These are phyloP conservation scores for Solanum arcanum DNA, from an alignment of 257 asterid genomes.

Conservation along the genomic window DNA sequence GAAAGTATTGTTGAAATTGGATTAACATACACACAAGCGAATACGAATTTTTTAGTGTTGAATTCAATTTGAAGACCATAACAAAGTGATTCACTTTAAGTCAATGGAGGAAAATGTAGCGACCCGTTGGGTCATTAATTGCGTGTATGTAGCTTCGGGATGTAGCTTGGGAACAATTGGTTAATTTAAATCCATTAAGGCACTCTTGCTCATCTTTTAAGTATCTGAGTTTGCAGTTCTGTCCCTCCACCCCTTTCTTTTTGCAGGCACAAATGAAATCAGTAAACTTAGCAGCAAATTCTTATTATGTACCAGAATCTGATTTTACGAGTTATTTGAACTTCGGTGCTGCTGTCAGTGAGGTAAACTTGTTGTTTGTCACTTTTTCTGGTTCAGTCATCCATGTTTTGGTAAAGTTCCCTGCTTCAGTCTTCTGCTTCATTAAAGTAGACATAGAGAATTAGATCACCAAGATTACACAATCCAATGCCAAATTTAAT, in stretches of 20 bases:
- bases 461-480: neutral
- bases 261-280: slow-evolving; percentile 37
- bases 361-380: slow-evolving; percentile 26
- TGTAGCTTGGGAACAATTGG: neutral
- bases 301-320: slow-evolving; percentile 39
- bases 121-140: neutral
- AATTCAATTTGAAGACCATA: neutral
- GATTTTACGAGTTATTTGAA: slow-evolving; percentile 29
- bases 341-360: slow-evolving; percentile 70
- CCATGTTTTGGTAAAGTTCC: neutral
- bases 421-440: neutral
- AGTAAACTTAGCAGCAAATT: slow-evolving; percentile 42
- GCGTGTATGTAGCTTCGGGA: neutral
- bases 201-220: neutral
- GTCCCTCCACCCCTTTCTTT: neutral
- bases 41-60: neutral
- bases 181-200: neutral
- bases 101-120: neutral
- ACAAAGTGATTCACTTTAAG: neutral
- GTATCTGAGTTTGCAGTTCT: neutral
- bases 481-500: neutral
- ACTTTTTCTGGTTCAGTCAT: neutral
- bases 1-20: neutral
- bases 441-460: neutral
- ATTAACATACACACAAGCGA: neutral